Conservation (phyloP, 192 early-diverging fungal genomes). For the Coemansia sp. region DNA sequence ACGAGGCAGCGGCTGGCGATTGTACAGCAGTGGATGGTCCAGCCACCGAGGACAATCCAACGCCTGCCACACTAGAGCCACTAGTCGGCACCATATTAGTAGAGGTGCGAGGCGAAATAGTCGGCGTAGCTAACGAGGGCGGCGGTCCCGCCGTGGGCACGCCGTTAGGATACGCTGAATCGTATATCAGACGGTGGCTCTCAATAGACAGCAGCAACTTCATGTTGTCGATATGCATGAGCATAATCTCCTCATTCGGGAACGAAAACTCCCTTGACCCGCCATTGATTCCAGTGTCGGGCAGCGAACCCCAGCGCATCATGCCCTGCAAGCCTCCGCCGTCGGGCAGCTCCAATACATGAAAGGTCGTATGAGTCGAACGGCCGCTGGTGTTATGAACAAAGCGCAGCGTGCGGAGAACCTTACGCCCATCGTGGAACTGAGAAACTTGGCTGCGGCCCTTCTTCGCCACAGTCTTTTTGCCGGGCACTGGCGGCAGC, state of each 20-base stretch:
- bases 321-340: slow-evolving; percentile 61
- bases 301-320: slow-evolving; percentile 68
- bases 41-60: not conserved
- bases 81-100: not conserved
- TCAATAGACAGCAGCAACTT: slow-evolving; percentile 52
- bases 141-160: slow-evolving; percentile 43
- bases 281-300: slow-evolving; percentile 68
- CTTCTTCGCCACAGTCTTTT: slow-evolving; percentile 43
- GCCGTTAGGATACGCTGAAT: slow-evolving; percentile 46
- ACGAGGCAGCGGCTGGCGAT: slow-evolving; percentile 4
- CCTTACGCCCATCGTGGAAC: slow-evolving; percentile 63
- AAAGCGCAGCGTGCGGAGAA: slow-evolving; percentile 74
- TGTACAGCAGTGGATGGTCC: not conserved
- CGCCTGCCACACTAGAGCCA: not conserved
- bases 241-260: slow-evolving; percentile 49
- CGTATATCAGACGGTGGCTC: slow-evolving; percentile 55
- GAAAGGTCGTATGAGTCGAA: slow-evolving; percentile 66
- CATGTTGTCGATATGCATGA: slow-evolving; percentile 57
- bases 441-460: slow-evolving; percentile 43
- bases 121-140: slow-evolving; percentile 10
- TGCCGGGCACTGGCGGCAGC: slow-evolving; percentile 22
- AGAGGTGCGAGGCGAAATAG: slow-evolving; percentile 9
- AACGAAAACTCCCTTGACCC: slow-evolving; percentile 63
- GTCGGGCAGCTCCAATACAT: slow-evolving; percentile 61
- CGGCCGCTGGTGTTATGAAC: slow-evolving; percentile 54